Evolutionary conservation across 2,329 filamentous ascomycete species (phyloP), one percentile per base, ranked within the genome.

Genomic region (Fusarium graminum): DNA sequence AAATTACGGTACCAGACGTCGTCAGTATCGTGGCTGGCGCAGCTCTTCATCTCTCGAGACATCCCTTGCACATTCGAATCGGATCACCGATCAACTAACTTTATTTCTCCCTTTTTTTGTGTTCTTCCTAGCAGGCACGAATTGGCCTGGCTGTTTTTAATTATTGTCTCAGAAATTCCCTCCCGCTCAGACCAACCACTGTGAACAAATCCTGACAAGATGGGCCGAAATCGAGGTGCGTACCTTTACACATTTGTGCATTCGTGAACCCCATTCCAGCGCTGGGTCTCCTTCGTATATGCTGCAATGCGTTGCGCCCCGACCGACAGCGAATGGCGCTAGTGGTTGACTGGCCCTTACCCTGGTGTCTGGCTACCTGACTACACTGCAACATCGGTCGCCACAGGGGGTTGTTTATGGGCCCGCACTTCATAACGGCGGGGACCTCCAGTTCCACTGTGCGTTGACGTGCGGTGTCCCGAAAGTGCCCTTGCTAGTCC

Each of bases 141-240:
- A 45, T 44, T 26, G 29, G 50, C 46, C 42, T 44, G 34, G 25
- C 45, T 45, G 16, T 41, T 38, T 51, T 45, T 50, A 38, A 52
- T 61, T 53, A 44, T 52, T 73, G 70, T 70, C 70, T 72, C 63
- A 69, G 57, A 52, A 65, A 57, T 63, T 63, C 62, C 40, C 44
- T 59, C 65, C 56, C 52, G 60, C 39, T 54, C 63, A 59, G 55
- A 52, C 68, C 64, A 59, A 59, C 28, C 40, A 32, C 34, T 32
- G 40, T 60, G 38, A 59, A 59, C 65, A 22, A 22, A 22, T 22
- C 22, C 22, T 22, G 22, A 22, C 22, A 83, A 79, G 67, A 85
- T 85, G 83, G 83, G 77, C 73, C 82, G 83, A 72, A 85, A 82
- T 83, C 80, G 83, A 78, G 83, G 83, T 85, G 78, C 75, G 83